phyloP scores from a whole-genome alignment of 371 early-diverging fungal genomes.

The Actinomortierella ambigua region DNA sequence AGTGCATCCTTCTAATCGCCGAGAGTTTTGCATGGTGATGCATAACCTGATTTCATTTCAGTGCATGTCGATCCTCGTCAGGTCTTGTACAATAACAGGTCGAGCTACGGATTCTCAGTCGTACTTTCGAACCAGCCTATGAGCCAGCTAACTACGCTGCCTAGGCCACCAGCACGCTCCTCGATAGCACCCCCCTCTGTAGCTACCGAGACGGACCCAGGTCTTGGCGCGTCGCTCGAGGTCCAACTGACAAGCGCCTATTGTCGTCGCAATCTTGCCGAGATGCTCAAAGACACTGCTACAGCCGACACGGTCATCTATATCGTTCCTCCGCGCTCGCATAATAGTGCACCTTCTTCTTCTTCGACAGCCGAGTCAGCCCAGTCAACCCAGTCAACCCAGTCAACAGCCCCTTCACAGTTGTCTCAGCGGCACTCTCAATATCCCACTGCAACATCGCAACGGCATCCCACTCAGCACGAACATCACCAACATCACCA shows the following conservation, averaged over 20 bases:
- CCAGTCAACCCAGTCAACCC: no score
- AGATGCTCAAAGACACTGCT: slow-evolving; percentile 25
- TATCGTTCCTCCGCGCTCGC: not conserved
- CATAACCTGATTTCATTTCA: not conserved
- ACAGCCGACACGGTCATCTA: slow-evolving; percentile 32
- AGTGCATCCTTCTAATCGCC: not conserved
- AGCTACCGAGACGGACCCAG: no score
- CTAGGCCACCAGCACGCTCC: no score
- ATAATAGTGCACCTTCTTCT: no score
- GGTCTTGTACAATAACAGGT: slow-evolving; percentile 28
- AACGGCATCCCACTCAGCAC: no score
- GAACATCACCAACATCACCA: no score
- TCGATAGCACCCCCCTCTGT: slow-evolving; percentile 1
- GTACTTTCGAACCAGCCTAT: slow-evolving; percentile 17
- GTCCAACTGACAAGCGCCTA: slow-evolving; percentile 39
- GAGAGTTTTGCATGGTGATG: no score
- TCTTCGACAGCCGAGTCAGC: no score
- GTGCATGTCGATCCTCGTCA: slow-evolving; percentile 30
- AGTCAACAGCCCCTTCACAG: no score
- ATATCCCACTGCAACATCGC: no score
- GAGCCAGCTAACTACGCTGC: slow-evolving; percentile 1
- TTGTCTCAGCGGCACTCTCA: no score
- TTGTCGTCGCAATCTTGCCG: slow-evolving; percentile 42
- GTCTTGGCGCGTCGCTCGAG: not conserved
- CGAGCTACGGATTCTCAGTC: slow-evolving; percentile 43